Conservation (phyloP, 768 basidiomycete genomes). For the Trametes maxima region DNA sequence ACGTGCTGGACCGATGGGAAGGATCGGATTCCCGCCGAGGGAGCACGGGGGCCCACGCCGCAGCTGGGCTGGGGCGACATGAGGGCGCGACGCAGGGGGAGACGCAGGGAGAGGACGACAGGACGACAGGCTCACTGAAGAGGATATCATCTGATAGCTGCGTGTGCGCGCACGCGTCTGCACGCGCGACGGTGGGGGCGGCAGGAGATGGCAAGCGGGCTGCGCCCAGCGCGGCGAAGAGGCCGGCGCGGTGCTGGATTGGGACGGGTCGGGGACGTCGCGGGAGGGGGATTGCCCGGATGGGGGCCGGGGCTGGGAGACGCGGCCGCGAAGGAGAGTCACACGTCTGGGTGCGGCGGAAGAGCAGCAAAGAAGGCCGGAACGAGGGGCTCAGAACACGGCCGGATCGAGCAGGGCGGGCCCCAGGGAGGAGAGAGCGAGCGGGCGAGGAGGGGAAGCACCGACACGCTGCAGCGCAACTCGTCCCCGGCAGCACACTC, state of each 20-base stretch:
- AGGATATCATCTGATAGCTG: background rate
- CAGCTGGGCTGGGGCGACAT: background rate
- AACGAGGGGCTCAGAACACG: slow-evolving; percentile 1
- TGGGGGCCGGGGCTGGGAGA: slow-evolving; percentile 15
- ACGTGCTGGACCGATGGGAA: slow-evolving; percentile 13
- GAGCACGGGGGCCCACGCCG: background rate
- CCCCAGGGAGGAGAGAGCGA: slow-evolving; percentile 4
- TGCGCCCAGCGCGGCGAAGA: background rate
- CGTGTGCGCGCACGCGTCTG: background rate
- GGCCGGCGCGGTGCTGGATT: slow-evolving; percentile 10
- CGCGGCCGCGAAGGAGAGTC: slow-evolving; percentile 2
- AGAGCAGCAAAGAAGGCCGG: slow-evolving; percentile 15
- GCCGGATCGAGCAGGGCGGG: slow-evolving; percentile 12
- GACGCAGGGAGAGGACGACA: slow-evolving; percentile 5
- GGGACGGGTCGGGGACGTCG: slow-evolving; percentile 1
- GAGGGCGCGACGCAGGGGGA: slow-evolving; percentile 5
- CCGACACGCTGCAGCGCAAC: background rate
- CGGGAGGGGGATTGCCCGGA: slow-evolving; percentile 18
- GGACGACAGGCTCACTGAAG: slow-evolving; percentile 3
- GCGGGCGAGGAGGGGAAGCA: slow-evolving; percentile 8
- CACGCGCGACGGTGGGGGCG: slow-evolving; percentile 1
- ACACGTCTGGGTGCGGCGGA: slow-evolving; percentile 17
- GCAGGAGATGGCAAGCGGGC: background rate
- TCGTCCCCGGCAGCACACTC: background rate
- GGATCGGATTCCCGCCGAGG: slow-evolving; percentile 3